These are phyloP conservation scores for Hibiscus tridactylites DNA, from an alignment of 345 rosid species.

Conservation along the genomic window DNA sequence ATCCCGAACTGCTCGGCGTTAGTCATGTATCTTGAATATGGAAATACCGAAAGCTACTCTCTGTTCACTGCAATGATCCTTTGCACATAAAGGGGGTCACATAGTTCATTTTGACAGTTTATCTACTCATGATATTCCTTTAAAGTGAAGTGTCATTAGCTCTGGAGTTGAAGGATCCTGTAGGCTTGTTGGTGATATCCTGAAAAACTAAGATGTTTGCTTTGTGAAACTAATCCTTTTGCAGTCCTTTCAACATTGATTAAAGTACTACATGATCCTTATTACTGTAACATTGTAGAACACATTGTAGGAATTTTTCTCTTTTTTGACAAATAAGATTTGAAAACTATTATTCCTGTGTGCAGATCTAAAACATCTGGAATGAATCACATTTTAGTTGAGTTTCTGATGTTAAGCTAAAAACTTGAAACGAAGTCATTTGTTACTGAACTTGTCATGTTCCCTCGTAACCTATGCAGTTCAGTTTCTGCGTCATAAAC, in stretches of 20 bases:
- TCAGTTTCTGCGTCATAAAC: conserved; percentile 36
- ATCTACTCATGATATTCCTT: neutral
- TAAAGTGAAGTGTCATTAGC: neutral
- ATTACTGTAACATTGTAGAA: neutral
- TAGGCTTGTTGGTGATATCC: neutral
- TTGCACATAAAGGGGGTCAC: conserved; percentile 3
- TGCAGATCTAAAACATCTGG: neutral
- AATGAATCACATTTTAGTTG: neutral
- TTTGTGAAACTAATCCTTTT: neutral
- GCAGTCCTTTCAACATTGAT: neutral
- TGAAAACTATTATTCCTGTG: neutral
- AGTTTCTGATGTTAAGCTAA: neutral
- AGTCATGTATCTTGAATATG: conserved; percentile 16
- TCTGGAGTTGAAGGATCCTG: conserved; percentile 3
- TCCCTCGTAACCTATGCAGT: conserved; percentile 31
- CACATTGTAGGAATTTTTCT: neutral
- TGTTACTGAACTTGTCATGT: conserved; percentile 35
- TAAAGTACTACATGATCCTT: neutral
- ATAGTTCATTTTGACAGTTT: neutral
- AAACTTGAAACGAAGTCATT: conserved; percentile 15
- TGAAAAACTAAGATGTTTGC: neutral
- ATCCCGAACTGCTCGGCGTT: conserved; percentile 69
- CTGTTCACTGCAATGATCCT: neutral
- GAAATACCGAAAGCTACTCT: neutral
- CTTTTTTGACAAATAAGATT: neutral